phyloP scores from a whole-genome alignment of 1,139 yeast genomes.

The Yarrowia galli region DNA sequence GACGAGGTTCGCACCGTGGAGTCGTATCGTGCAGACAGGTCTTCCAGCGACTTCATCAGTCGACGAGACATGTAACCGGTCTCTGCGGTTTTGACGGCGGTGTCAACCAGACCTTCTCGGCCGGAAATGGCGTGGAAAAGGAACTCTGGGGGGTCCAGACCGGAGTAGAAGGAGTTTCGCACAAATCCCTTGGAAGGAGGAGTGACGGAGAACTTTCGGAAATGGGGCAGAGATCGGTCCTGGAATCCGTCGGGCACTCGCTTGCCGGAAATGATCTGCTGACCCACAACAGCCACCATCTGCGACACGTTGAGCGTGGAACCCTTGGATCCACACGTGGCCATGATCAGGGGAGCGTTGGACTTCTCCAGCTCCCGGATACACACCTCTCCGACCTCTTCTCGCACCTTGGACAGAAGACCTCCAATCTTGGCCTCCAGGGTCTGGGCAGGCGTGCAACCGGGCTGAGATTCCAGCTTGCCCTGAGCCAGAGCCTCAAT shows the following conservation, averaged over 20 bases:
- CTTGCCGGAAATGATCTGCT: conserved; percentile 96
- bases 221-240: conserved; percentile 97
- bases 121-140: conserved; percentile 99
- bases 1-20: conserved; percentile 94
- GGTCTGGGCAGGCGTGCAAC: conserved; percentile 98
- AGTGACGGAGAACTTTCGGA: conserved; percentile 92
- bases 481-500: conserved; percentile 83
- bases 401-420: conserved; percentile 92
- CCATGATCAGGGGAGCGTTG: conserved; percentile 98
- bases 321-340: conserved; percentile 99
- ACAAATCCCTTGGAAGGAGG: conserved; percentile 99
- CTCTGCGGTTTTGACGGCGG: conserved; percentile 98
- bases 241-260: conserved; percentile 99
- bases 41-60: conserved; percentile 97
- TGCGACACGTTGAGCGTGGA: conserved; percentile 97
- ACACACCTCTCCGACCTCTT: conserved; percentile 98
- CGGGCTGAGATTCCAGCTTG: conserved; percentile 96
- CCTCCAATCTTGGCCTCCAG: conserved; percentile 98
- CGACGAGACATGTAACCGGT: conserved; percentile 99
- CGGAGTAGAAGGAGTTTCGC: conserved; percentile 91
- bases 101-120: conserved; percentile 98
- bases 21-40: conserved; percentile 91
- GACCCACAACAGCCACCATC: conserved; percentile 99
- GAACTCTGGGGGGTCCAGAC: conserved; percentile 95
- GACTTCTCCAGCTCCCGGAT: conserved; percentile 86